Percentiles rank a stretch among this genome's conserved stretches.
Evolutionary conservation across 306 rosid genomes (phyloP).

Genomic region (Dryas alaskensis): DNA sequence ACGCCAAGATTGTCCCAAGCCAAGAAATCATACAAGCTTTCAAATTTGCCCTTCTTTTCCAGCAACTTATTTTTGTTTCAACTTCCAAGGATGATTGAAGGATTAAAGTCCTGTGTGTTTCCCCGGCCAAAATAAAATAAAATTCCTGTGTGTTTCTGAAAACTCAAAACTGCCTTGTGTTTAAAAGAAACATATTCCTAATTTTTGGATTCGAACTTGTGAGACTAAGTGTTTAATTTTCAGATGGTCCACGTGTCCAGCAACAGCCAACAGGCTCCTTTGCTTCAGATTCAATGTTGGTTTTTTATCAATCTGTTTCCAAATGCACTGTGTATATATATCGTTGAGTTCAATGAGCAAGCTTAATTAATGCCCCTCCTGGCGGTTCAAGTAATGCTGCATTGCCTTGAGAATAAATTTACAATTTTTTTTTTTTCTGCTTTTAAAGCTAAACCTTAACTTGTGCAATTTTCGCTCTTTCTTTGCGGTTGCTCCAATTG

Average conservation of each 20-base stretch:
- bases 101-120: not conserved
- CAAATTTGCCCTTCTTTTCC: no score
- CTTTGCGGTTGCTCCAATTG: not conserved
- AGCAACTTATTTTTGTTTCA: not conserved
- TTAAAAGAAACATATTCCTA: not conserved
- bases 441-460: not conserved
- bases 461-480: not conserved
- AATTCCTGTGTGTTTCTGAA: not conserved
- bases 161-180: not conserved
- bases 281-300: not conserved
- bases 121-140: no score
- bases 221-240: not conserved
- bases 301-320: not conserved
- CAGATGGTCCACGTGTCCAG: not conserved
- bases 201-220: not conserved
- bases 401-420: not conserved
- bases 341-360: not conserved
- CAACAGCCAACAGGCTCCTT: not conserved
- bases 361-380: not conserved
- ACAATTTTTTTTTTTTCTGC: fast-evolving
- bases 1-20: no score
- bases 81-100: not conserved
- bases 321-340: not conserved
- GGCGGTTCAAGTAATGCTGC: no score
- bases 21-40: no score